A percentile compares a stretch with the other conserved stretches of the same genome.
Evolutionary conservation across 2,329 filamentous ascomycete species (phyloP).

Genomic region (Aureobasidium sp.): DNA sequence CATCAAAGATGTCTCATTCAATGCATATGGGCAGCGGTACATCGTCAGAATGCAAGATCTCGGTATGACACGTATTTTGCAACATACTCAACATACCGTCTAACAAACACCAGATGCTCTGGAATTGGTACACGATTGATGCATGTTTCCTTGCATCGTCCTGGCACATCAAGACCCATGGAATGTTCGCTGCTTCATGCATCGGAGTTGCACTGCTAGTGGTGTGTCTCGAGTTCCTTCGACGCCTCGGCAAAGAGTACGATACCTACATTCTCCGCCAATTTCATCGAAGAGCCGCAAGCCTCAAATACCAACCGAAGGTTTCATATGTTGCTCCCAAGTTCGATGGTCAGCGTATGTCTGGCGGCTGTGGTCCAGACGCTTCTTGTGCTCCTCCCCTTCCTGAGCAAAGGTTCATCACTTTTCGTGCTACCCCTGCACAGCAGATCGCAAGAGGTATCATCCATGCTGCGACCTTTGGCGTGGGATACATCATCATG

Average conservation of each 20-base stretch:
- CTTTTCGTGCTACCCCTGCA: neutral
- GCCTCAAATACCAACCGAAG: neutral
- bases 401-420: constrained; percentile 53
- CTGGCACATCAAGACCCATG: constrained; percentile 64
- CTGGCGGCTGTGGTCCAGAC: constrained; percentile 3
- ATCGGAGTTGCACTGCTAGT: constrained; percentile 72
- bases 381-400: constrained; percentile 43
- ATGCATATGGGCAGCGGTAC: neutral
- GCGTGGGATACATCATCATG: constrained; percentile 75
- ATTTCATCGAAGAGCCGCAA: neutral
- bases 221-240: constrained; percentile 63
- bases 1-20: neutral
- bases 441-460: constrained; percentile 43
- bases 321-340: neutral
- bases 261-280: constrained; percentile 52
- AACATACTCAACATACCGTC: neutral
- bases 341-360: neutral
- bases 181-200: constrained; percentile 73
- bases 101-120: constrained; percentile 57
- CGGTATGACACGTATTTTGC: constrained; percentile 24
- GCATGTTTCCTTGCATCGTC: constrained; percentile 61
- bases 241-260: constrained; percentile 64
- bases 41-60: constrained; percentile 30
- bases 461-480: constrained; percentile 65
- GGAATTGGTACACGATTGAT: constrained; percentile 71